Percentiles rank a stretch among this genome's conserved stretches.
Conservation (phyloP, 352 stramenopile species). For the Globisporangium takayamanum region DNA sequence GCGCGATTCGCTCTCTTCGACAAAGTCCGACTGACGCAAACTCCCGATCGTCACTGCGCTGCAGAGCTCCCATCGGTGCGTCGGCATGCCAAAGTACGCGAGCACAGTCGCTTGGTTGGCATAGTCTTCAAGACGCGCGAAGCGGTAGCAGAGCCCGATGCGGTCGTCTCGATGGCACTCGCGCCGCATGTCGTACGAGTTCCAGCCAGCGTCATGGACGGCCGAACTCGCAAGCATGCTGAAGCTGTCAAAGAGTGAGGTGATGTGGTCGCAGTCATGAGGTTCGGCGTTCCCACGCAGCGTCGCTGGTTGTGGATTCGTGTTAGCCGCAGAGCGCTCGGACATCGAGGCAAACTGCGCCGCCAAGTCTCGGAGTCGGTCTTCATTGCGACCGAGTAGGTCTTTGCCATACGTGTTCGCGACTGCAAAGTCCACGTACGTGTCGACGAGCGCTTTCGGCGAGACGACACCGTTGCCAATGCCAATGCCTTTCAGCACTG, state of each 20-base stretch:
- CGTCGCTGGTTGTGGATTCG: background rate
- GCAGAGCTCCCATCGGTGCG: conserved; percentile 43
- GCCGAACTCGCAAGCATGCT: conserved; percentile 5
- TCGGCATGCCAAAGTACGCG: conserved; percentile 36
- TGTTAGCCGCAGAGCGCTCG: conserved; percentile 6
- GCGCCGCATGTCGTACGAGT: conserved; percentile 67
- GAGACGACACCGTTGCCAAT: conserved; percentile 81
- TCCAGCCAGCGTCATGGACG: conserved; percentile 25
- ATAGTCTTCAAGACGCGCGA: conserved; percentile 47
- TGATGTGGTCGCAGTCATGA: conserved; percentile 20
- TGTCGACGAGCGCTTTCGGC: conserved; percentile 33
- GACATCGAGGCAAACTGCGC: conserved; percentile 18
- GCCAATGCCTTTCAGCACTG: conserved; percentile 71
- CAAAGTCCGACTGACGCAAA: conserved; percentile 29
- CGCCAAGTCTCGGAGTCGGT: conserved; percentile 6
- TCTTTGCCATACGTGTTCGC: conserved; percentile 37
- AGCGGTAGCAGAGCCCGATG: conserved; percentile 56
- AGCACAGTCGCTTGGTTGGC: conserved; percentile 38
- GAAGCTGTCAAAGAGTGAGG: conserved; percentile 14
- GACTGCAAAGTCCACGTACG: conserved; percentile 41
- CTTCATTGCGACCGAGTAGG: conserved; percentile 21
- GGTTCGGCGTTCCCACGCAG: background rate
- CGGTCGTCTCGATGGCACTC: conserved; percentile 41
- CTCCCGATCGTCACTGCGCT: conserved; percentile 13
- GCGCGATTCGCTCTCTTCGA: conserved; percentile 47